Evolutionary conservation across 352 stramenopile genomes (phyloP), one percentile per base, ranked within the genome.

Genomic region (Pythium volutum): DNA sequence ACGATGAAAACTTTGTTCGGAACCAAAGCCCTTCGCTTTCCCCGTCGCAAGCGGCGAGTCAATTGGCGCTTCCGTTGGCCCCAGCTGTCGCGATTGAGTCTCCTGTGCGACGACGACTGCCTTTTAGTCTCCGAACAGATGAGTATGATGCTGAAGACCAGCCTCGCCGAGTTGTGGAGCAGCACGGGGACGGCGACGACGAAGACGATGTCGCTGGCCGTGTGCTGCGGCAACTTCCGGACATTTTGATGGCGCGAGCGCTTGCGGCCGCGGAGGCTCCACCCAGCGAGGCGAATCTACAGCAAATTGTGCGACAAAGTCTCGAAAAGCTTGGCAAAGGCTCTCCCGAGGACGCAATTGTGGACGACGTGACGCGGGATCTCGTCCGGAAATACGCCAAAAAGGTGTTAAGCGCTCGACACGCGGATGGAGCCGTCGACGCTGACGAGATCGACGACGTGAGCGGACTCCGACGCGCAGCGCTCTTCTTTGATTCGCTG

Each of bases 401-500:
- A 9, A 45, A 59, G 34, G 18, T 69, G 10, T 14, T 64, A 1
- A 38, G 11, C 16, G 16, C 3, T 22, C 18, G 16, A 9, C 12
- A 31, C 15, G 20, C 16, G 7, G 26, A 29, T 15, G 36, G 39
- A 23, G 14, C 11, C 22, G 2, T 36, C 20, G 42, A 68, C 11
- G 64, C 59, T 25, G 57, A 47, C 3, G 18, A 36, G 10, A 22
- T 53, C n/a, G 48, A 59, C 0, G 47, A 67, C 25, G 26, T 66
- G 26, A 71, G 64, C 53, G 64, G 64, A 4, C 20, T 71, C 4
- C 22, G 45, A 20, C 51, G 64, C 7, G 64, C 64, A 5, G 64
- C 41, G 5, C 27, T 43, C 1, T 65, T 62, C 36, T 70, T 70
- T 61, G 63, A 65, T 9, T 49, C 48, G 14, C 23, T 64, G 1